These are phyloP conservation scores for Rubroboletus satanas DNA, from an alignment of 768 basidiomycete species.

Conservation along the genomic window DNA sequence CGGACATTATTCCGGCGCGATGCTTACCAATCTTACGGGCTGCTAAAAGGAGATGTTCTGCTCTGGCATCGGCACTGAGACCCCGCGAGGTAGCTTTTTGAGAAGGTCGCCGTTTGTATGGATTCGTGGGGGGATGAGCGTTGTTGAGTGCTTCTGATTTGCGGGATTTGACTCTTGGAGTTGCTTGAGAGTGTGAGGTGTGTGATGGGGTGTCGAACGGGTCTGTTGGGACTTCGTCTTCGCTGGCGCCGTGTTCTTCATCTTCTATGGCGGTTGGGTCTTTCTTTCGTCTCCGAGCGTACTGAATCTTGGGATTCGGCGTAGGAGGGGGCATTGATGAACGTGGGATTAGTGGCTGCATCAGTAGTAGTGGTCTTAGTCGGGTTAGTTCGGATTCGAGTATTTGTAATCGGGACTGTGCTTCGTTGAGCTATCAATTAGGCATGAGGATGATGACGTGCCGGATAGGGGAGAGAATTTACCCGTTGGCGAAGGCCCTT, in stretches of 20 bases:
- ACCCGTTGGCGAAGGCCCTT: slow-evolving; percentile 59
- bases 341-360: slow-evolving; percentile 47
- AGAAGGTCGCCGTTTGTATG: slow-evolving; percentile 25
- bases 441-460: slow-evolving; percentile 2
- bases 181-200: slow-evolving; percentile 12
- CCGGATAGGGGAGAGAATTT: slow-evolving; percentile 8
- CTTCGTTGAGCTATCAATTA: slow-evolving; percentile 50
- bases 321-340: slow-evolving; percentile 19
- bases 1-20: slow-evolving; percentile 54
- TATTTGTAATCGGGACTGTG: slow-evolving; percentile 47
- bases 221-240: slow-evolving; percentile 26
- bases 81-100: slow-evolving; percentile 30
- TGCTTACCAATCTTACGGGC: slow-evolving; percentile 65
- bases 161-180: slow-evolving; percentile 22
- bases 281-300: slow-evolving; percentile 27
- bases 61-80: slow-evolving; percentile 58
- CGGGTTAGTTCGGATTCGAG: slow-evolving; percentile 64
- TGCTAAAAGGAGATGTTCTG: slow-evolving; percentile 68
- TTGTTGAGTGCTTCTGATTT: slow-evolving; percentile 17
- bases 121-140: slow-evolving; percentile 4
- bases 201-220: slow-evolving; percentile 17
- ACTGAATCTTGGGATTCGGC: slow-evolving; percentile 19
- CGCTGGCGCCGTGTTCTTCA: slow-evolving; percentile 22
- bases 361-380: slow-evolving; percentile 64
- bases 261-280: slow-evolving; percentile 24